phyloP scores from a whole-genome alignment of 805 yeast species.

The Monosporozyma yasuniensis region DNA sequence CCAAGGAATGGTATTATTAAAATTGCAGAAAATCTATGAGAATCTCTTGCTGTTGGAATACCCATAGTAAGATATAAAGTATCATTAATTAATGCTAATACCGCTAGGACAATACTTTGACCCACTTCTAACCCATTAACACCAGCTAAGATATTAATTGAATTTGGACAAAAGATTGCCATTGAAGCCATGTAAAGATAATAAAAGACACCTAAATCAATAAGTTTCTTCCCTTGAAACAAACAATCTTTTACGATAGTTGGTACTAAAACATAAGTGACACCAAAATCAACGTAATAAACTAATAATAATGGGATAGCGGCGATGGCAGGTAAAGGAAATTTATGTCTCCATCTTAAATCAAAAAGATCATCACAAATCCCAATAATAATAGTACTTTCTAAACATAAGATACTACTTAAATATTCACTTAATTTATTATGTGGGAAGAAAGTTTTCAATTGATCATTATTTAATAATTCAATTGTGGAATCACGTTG shows the following conservation, averaged over 20 bases:
- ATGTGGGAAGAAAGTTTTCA: constrained; percentile 52
- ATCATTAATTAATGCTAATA: constrained; percentile 70
- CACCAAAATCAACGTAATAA: constrained; percentile 88
- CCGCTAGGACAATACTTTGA: constrained; percentile 72
- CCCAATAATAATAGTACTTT: constrained; percentile 77
- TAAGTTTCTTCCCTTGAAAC: constrained; percentile 27
- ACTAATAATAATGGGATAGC: constrained; percentile 85
- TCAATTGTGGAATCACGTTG: constrained; percentile 31
- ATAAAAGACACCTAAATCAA: constrained; percentile 74
- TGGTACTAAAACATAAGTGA: constrained; percentile 81
- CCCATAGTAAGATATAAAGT: constrained; percentile 51
- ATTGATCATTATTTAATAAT: constrained; percentile 1
- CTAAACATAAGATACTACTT: constrained; percentile 74
- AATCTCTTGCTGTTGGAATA: constrained; percentile 53
- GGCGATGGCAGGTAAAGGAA: constrained; percentile 90
- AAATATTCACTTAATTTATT: constrained; percentile 76
- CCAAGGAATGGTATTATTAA: constrained; percentile 82
- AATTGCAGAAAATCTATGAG: constrained; percentile 75
- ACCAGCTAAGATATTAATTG: constrained; percentile 93
- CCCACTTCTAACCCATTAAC: constrained; percentile 96
- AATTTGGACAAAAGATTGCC: constrained; percentile 90
- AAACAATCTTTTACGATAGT: constrained; percentile 42
- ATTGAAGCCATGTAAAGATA: constrained; percentile 86
- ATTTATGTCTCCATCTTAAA: constrained; percentile 94
- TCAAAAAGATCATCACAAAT: constrained; percentile 92